Base-by-base conservation (phyloP, 1,139 yeast genomes). In the Hanseniaspora uvarum region DNA sequence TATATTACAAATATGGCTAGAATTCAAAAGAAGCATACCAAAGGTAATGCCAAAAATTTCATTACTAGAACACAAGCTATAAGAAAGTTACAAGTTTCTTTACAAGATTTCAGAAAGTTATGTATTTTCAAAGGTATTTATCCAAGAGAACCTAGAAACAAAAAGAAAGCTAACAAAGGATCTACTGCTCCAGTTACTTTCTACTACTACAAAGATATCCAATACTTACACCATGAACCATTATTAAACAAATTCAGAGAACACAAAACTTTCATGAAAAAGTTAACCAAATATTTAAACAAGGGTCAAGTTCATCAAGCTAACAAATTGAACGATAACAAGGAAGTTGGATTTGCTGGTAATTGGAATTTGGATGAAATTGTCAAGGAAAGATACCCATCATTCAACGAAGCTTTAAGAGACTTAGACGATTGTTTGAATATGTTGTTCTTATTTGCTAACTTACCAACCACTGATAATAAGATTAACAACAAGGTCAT, bases 71-170 rank as follows among this genome's bases (percentile, higher is more conserved):
- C 96, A 1, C 96, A 87, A 70, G 99, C 99, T 5, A 86, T 92
- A 56, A 83, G 85, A 70, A 87, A 83, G 68, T 75, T 92, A 59
- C 98, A 92, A 70, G 85, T 94, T 47, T 85, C 97, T 2, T 76
- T 94, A 57, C 96, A 97, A n/a, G 98, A 92, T 71, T 92, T 92
- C 79, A 85, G 98, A 72, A 80, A 97, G 66, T 77, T 92, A 65
- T 92, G 98, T 77, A 92, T 92, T 67, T 87, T 92, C 78, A 92
- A 92, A 69, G 99, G 99, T 49, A 83, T 84, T 58, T 84, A 83
- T 68, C 99, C 99, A 55, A 79, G 99, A 68, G 98, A 92, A 68
- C 97, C 98, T 53, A 77, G 94, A 64, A 88, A 86, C 70, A 89
- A 88, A 73, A 88, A 86, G 80, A 89, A 87, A 77, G 96, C 97